Evolutionary conservation across 2,329 filamentous ascomycete genomes (phyloP), one percentile per base, ranked within the genome.

Genomic region (Ophiocordyceps camponoti-rufipedis): DNA sequence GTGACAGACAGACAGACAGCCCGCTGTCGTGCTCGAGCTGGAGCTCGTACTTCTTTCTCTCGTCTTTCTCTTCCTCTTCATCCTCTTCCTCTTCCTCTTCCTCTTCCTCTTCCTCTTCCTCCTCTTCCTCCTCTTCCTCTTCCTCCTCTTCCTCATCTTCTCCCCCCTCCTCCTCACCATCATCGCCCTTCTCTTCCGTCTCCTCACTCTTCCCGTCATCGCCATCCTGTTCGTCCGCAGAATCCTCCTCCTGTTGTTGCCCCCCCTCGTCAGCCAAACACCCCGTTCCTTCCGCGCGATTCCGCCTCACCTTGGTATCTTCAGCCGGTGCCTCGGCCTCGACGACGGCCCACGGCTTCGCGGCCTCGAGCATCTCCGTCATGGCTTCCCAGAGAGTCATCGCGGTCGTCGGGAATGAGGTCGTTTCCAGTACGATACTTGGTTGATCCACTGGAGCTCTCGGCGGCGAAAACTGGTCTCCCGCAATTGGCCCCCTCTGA

Each of bases 71-170:
- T 33, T 33, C 4, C 2, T 33, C 31, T 35, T 14, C 8, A 6
- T 35, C 12, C 14, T 35, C 2, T 11, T 35, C 32, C n/a, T 35
- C 2, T 14, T 14, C n/a, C 50, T 89, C 85, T 45, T 91, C 85
- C 48, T 88, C 84, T 18, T 86, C 81, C 33, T 82, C 80, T 32
- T 82, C 80, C 41, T 82, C 81, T 28, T 80, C 82, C 41, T 80
- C 78, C 23, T 74, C 78, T 31, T 75, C 76, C 33, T 73, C 77
- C 28, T 71, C 76, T 16, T 73, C 72, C 19, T 70, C 72, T 39
- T 66, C 68, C 9, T 66, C 72, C 39, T 66, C 67, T 41, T 70
- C 74, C 18, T 66, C 66, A 28, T 58, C 68, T 28, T 67, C 68
- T 45, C 65, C 67, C 13, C 66, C 62, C 46, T 66, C 65, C 45